Conservation (phyloP, 2,329 filamentous ascomycete genomes). For the Neofusicoccum ribis region DNA sequence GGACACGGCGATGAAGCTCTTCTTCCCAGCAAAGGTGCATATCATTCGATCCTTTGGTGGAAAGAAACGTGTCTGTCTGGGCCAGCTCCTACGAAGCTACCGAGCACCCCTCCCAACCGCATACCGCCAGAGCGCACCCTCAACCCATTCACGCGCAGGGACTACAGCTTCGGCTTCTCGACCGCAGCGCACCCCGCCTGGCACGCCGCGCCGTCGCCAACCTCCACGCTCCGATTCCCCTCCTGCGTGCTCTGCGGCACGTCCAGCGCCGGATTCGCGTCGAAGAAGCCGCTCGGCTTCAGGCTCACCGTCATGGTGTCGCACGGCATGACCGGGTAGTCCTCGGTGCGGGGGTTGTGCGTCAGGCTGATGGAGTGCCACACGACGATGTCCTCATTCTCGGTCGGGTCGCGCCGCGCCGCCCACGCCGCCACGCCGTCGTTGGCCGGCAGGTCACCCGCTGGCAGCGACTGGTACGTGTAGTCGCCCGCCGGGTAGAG, state of each 20-base stretch:
- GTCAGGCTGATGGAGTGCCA: slow-evolving; percentile 49
- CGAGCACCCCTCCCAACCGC: no score
- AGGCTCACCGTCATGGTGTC: slow-evolving; percentile 23
- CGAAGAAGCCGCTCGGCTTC: slow-evolving; percentile 9
- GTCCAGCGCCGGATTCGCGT: not conserved
- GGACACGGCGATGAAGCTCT: no score
- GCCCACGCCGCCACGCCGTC: slow-evolving; percentile 28
- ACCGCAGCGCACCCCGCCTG: not conserved
- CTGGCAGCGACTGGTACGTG: slow-evolving; percentile 30
- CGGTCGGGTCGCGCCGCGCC: not conserved
- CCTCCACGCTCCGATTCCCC: not conserved
- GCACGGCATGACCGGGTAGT: slow-evolving; percentile 34
- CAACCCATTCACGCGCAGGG: no score
- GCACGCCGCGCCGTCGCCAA: not conserved
- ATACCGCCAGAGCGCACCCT: no score
- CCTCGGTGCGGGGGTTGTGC: slow-evolving; percentile 43
- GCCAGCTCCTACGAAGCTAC: not conserved
- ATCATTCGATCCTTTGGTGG: no score
- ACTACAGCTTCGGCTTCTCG: not conserved
- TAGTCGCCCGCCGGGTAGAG: slow-evolving; percentile 28
- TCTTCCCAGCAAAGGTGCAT: no score
- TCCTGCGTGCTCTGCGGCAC: slow-evolving; percentile 8
- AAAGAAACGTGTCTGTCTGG: no score
- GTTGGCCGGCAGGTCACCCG: slow-evolving; percentile 16
- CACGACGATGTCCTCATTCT: slow-evolving; percentile 42